A percentile compares a stretch with the other conserved stretches of the same genome.
Evolutionary conservation across 108 stramenopile genomes (phyloP).

Genomic region (Nannochloropsis gaditana): DNA sequence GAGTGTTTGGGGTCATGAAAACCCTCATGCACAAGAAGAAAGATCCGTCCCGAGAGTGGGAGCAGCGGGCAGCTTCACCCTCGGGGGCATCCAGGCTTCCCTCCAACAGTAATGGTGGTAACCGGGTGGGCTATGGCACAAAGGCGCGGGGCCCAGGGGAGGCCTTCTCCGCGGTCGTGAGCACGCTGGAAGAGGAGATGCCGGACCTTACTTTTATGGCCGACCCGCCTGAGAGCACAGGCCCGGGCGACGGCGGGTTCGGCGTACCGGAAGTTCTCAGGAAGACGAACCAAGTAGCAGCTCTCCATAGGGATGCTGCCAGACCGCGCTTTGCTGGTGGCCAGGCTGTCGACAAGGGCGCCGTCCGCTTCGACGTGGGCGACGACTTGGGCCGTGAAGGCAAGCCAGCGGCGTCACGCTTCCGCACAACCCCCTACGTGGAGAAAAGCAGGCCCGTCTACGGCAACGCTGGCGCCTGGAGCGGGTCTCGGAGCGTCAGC

Average conservation of each 20-base stretch:
- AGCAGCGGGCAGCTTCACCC: background rate
- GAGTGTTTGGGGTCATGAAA: background rate
- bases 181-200: background rate
- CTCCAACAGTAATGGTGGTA: background rate
- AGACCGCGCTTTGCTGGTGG: background rate
- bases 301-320: background rate
- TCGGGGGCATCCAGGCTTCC: background rate
- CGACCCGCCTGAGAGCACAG: background rate
- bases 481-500: background rate
- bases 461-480: background rate
- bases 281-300: background rate
- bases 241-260: background rate
- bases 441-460: background rate
- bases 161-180: background rate
- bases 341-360: background rate
- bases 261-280: background rate
- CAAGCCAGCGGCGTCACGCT: background rate
- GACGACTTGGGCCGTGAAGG: background rate
- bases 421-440: background rate
- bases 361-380: background rate
- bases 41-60: background rate
- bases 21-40: background rate
- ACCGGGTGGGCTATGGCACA: background rate
- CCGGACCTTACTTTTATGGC: background rate
- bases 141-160: background rate